Base-by-base conservation (phyloP, 2,329 filamentous ascomycete species). In the Coleophoma eucalyptorum region DNA sequence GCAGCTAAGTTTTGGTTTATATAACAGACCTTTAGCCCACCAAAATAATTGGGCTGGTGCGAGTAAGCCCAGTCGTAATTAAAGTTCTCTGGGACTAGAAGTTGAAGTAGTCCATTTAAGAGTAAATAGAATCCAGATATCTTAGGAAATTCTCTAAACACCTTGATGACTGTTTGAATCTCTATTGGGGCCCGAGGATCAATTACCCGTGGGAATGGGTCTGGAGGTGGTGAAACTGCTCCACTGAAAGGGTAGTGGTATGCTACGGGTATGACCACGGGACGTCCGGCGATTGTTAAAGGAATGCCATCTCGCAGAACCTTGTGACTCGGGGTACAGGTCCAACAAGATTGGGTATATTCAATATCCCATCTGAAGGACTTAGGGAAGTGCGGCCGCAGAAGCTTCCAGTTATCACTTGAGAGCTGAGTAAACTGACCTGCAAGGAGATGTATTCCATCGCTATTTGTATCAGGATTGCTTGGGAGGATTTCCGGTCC, bases 11-110 rank as follows among this genome's bases (percentile, higher is more conserved):
- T 50, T 16, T 35, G 38, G 18, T 19, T 33, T 16, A 50, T 50
- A 31, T 50, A 50, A 26, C 48, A 33, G 20, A 50, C 40, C 38
- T 50, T 31, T 31, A 50, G 31, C 6, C 48, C 48, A 13, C 48
- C 48, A 33, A 50, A 50, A 16, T 15, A 15, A 42, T 45, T 43
- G 5, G 48, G 48, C 15, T 32, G 40, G 18, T 50, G 37, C n/a
- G 48, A 50, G 33, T 43, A 45, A 11, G 41, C 48, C 26, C 42
- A 38, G 11, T 50, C 40, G 15, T 35, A 50, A 16, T 50, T 38
- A n/a, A 50, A 50, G 33, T 33, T 4, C 21, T 44, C 38, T 13
- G 48, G 48, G 5, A 50, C 26, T 5, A 50, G 19, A 16, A 50
- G 21, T 20, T 50, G 48, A 34, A 50, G 41, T 16, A 43, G n/a